These are phyloP conservation scores for Byssothecium circinans DNA, from an alignment of 2,329 filamentous ascomycete species.

Conservation along the genomic window DNA sequence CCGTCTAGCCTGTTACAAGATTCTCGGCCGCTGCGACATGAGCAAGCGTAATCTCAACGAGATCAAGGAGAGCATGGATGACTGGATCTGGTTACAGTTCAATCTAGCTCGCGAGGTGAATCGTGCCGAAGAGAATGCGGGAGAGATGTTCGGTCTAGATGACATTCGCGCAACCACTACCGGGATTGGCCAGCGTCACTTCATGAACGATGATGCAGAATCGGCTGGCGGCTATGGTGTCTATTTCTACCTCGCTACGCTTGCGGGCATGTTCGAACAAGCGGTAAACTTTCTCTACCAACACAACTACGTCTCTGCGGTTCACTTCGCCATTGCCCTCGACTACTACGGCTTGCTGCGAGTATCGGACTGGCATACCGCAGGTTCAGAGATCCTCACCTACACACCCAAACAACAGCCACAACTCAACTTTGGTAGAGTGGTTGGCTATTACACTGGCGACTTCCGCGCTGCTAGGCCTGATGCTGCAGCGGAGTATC, in stretches of 20 bases:
- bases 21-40: conserved; percentile 77
- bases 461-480: conserved; percentile 93
- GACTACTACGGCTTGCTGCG: conserved; percentile 69
- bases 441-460: conserved; percentile 92
- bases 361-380: conserved; percentile 76
- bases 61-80: conserved; percentile 63
- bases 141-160: conserved; percentile 63
- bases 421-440: conserved; percentile 91
- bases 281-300: conserved; percentile 88
- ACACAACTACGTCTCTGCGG: conserved; percentile 88
- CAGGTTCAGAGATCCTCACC: conserved; percentile 63
- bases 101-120: conserved; percentile 63
- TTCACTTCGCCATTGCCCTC: conserved; percentile 90
- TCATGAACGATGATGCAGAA: conserved; percentile 77
- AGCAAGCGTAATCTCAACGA: conserved; percentile 58
- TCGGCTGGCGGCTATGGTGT: conserved; percentile 80
- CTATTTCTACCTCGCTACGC: conserved; percentile 88
- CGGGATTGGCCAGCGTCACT: conserved; percentile 90
- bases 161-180: conserved; percentile 77
- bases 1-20: conserved; percentile 96
- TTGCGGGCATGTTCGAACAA: conserved; percentile 92
- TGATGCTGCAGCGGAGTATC: conserved; percentile 88
- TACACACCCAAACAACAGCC: conserved; percentile 70
- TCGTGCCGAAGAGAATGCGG: conserved; percentile 62
- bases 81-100: conserved; percentile 70